Percentiles rank a stretch among this genome's conserved stretches.
Conservation (phyloP, 805 yeast species). For the Ogataea paradorogensis region DNA sequence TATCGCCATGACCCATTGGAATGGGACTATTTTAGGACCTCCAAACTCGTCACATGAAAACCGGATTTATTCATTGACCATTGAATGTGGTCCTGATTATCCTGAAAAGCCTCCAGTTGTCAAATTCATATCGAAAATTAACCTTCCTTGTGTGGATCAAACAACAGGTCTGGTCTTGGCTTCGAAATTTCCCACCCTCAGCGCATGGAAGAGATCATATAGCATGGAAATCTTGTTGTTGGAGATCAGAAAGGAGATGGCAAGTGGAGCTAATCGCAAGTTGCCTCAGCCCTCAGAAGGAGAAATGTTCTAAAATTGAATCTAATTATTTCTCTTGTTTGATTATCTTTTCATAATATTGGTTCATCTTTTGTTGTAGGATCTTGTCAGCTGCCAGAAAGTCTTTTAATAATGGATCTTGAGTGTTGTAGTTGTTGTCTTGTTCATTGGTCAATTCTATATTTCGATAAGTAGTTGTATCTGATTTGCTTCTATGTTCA, state of each 20-base stretch:
- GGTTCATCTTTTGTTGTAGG: slow-evolving; percentile 28
- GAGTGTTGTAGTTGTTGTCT: slow-evolving; percentile 33
- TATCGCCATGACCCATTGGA: slow-evolving; percentile 92
- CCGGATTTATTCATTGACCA: slow-evolving; percentile 79
- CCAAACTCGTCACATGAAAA: slow-evolving; percentile 83
- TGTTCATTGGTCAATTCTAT: slow-evolving; percentile 38
- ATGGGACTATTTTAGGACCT: slow-evolving; percentile 96
- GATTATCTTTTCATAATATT: slow-evolving; percentile 25
- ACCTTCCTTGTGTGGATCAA: slow-evolving; percentile 85
- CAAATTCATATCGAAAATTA: slow-evolving; percentile 76
- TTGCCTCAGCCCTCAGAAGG: slow-evolving; percentile 93
- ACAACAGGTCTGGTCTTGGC: slow-evolving; percentile 54
- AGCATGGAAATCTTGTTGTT: slow-evolving; percentile 91
- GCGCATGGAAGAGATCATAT: slow-evolving; percentile 84
- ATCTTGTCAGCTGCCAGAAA: slow-evolving; percentile 33
- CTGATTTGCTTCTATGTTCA: slow-evolving; percentile 14
- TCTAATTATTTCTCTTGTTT: slow-evolving; percentile 8
- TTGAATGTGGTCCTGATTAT: slow-evolving; percentile 78
- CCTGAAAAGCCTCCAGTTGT: slow-evolving; percentile 90
- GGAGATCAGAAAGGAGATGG: slow-evolving; percentile 91
- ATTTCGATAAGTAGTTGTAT: slow-evolving; percentile 22
- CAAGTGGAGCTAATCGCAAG: slow-evolving; percentile 74
- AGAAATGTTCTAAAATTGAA: slow-evolving; percentile 40
- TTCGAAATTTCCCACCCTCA: slow-evolving; percentile 60
- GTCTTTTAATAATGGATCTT: slow-evolving; percentile 22